These are phyloP conservation scores for Yamagishiella unicocca DNA, from an alignment of 139 green algal genomes.

Conservation along the genomic window DNA sequence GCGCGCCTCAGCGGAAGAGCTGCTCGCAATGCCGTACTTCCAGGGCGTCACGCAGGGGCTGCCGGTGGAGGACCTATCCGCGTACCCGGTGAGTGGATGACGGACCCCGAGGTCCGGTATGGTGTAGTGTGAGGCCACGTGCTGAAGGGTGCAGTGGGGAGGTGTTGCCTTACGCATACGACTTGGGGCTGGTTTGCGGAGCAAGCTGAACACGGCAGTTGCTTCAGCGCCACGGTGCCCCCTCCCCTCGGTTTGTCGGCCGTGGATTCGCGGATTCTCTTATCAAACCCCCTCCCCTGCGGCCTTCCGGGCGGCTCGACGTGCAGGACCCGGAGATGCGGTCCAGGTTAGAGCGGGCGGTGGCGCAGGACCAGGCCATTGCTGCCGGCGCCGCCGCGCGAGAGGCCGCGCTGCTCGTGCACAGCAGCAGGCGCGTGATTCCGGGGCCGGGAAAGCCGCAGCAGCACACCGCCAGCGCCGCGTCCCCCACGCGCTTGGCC, in stretches of 20 bases:
- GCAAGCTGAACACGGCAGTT: too few species aligned
- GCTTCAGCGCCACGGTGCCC: too few species aligned
- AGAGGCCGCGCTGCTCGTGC: background rate
- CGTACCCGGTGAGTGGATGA: slow-evolving; percentile 23
- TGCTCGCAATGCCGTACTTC: slow-evolving; percentile 73
- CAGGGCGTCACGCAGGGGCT: slow-evolving; percentile 38
- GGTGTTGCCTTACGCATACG: too few species aligned
- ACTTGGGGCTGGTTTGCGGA: too few species aligned
- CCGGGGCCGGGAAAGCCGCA: background rate
- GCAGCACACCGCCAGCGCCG: background rate
- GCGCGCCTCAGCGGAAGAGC: slow-evolving; percentile 59
- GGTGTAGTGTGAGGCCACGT: too few species aligned
- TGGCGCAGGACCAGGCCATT: background rate
- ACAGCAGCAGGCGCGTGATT: background rate
- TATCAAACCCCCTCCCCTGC: too few species aligned
- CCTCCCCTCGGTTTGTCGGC: too few species aligned
- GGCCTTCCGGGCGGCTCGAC: too few species aligned
- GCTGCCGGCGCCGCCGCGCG: background rate
- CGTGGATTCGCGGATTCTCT: too few species aligned
- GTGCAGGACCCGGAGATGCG: slow-evolving; percentile 40
- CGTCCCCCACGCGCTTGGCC: background rate
- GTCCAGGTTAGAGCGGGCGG: background rate
- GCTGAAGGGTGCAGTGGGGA: too few species aligned
- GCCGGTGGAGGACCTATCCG: slow-evolving; percentile 6
- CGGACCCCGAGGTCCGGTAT: too few species aligned